Conservation (phyloP, 2,329 filamentous ascomycete genomes). For the Emmonsiellopsis sp. region DNA sequence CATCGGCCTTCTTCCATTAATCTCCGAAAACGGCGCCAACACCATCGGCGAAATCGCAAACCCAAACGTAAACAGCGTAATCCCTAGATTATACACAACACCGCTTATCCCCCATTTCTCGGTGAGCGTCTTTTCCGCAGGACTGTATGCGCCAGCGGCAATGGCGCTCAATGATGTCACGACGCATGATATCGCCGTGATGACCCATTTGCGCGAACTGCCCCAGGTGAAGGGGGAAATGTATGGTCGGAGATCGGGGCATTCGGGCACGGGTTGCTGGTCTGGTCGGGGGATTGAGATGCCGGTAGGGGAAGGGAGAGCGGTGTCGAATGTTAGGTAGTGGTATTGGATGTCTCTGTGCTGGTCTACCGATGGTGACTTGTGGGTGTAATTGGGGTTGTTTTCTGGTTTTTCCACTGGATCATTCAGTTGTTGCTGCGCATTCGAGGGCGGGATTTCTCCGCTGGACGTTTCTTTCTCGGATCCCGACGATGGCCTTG, state of each 20-base stretch:
- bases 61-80: constrained; percentile 73
- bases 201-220: constrained; percentile 55
- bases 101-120: constrained; percentile 55
- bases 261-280: constrained; percentile 40
- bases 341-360: constrained; percentile 42
- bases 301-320: constrained; percentile 39
- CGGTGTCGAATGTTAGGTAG: constrained; percentile 55
- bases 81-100: constrained; percentile 61
- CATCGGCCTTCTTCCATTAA: constrained; percentile 77
- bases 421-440: no score
- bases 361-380: not conserved
- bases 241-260: constrained; percentile 59
- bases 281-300: constrained; percentile 23
- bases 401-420: not conserved
- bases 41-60: constrained; percentile 82
- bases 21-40: constrained; percentile 77
- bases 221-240: constrained; percentile 68
- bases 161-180: constrained; percentile 74
- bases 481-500: no score
- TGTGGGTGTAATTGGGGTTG: not conserved
- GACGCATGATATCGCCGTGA: constrained; percentile 64
- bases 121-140: constrained; percentile 57
- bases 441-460: no score
- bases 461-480: no score
- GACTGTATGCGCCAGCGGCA: constrained; percentile 70